Conservation (phyloP, 2,329 filamentous ascomycete genomes). For the Zalaria sp. region DNA sequence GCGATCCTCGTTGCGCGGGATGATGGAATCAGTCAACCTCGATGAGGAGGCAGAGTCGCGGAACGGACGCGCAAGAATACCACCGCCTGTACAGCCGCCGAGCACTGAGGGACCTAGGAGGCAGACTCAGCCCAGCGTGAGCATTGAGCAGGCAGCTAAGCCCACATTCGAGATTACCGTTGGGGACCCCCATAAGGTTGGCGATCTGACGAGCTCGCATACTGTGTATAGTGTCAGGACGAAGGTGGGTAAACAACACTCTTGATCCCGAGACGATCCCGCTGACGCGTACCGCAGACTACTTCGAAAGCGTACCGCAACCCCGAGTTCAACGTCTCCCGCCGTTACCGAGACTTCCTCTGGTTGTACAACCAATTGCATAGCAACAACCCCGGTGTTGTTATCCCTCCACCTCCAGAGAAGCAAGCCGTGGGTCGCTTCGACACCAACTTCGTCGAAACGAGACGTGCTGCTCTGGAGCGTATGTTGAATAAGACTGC, state of each 20-base stretch:
- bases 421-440: constrained; percentile 96
- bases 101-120: constrained; percentile 32
- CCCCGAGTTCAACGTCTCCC: constrained; percentile 81
- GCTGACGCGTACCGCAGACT: background rate
- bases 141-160: constrained; percentile 84
- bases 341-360: constrained; percentile 89
- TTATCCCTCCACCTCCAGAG: constrained; percentile 90
- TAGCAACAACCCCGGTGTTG: constrained; percentile 84
- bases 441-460: constrained; percentile 93
- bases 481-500: constrained; percentile 97
- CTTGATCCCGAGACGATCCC: constrained; percentile 1
- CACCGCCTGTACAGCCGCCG: constrained; percentile 45
- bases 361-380: constrained; percentile 96
- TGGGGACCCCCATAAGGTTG: constrained; percentile 94
- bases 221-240: constrained; percentile 95
- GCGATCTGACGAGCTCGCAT: constrained; percentile 89
- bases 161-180: constrained; percentile 83
- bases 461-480: constrained; percentile 76
- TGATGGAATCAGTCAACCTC: constrained; percentile 54
- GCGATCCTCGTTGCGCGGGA: constrained; percentile 32
- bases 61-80: constrained; percentile 40
- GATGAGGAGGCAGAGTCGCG: constrained; percentile 43
- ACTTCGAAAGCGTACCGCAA: constrained; percentile 37
- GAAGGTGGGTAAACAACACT: constrained; percentile 44
- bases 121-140: constrained; percentile 62